Evolutionary conservation across 306 rosid species (phyloP), one percentile per base, ranked within the genome.

Genomic region (Quercus cerris): DNA sequence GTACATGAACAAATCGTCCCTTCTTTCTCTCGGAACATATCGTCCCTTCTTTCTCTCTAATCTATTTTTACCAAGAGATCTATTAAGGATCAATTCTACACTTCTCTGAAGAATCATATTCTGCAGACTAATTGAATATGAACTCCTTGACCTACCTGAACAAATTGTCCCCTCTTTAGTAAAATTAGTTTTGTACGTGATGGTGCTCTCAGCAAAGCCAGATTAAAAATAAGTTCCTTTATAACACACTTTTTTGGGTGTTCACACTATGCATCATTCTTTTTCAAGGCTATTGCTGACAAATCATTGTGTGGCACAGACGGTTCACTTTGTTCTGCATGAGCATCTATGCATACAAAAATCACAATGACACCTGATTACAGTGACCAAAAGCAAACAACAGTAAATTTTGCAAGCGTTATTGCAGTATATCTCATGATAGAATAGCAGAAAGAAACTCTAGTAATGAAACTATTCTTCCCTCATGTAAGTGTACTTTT

Each of bases 21-120:
- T 41, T 41, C 46, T 38, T 2, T 38, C 46, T 38, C 46, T 38
- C 46, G 2, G 54, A 49, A 49, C 46, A 38, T 7, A 38, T 38
- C 11, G 46, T 7, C 46, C 11, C 11, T 38, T 38, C 46, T 41
- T 41, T 41, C 12, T 41, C 46, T 41, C 46, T 7, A 8, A 8
- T 7, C 46, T 41, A 41, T 41, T 41, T 8, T 41, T 8, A 41
- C 6, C 49, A 27, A 67, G 49, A 19, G 18, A 38, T 20, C 1
- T 15, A 35, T 51, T 56, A 30, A n/a, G 70, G 23, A 75, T 74
- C 66, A 56, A 58, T 30, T 70, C 76, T 30, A 56, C 31, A 68
- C 58, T 35, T n/a, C 9, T 28, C 55, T 58, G 31, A 70, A 75
- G 86, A 80, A 86, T 77, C 80, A 69, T 46, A 74, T 83, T 77